Conservation (phyloP, 1,284 basidiomycete species). For the Peniophora sp. region DNA sequence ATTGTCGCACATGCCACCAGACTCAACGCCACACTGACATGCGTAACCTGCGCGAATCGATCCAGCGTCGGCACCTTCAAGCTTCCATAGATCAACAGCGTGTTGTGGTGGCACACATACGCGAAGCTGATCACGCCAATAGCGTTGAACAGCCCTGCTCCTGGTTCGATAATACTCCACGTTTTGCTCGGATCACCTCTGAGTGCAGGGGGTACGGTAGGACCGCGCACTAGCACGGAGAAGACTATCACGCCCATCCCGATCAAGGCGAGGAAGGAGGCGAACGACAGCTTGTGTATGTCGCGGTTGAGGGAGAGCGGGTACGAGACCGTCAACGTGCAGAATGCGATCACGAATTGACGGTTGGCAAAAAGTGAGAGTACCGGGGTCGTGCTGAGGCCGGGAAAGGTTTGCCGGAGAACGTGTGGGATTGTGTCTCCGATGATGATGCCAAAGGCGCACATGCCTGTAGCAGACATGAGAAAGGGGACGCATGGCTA, state of each 20-base stretch:
- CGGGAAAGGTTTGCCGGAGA: slow-evolving; percentile 80
- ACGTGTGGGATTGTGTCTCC: slow-evolving; percentile 96
- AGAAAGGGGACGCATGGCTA: background rate
- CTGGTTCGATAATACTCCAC: slow-evolving; percentile 63
- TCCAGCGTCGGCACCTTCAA: slow-evolving; percentile 90
- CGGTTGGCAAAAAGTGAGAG: slow-evolving; percentile 78
- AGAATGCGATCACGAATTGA: slow-evolving; percentile 80
- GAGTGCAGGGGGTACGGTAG: slow-evolving; percentile 70
- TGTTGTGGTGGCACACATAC: slow-evolving; percentile 92
- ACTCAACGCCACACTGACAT: slow-evolving; percentile 80
- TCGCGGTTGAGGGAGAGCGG: slow-evolving; percentile 94
- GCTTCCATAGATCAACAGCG: slow-evolving; percentile 90
- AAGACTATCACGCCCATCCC: slow-evolving; percentile 94
- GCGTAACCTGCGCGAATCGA: slow-evolving; percentile 90
- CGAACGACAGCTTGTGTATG: slow-evolving; percentile 94
- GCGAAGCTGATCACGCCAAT: slow-evolving; percentile 96
- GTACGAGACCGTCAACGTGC: slow-evolving; percentile 85
- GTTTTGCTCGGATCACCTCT: slow-evolving; percentile 70
- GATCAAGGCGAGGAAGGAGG: slow-evolving; percentile 81
- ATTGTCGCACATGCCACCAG: slow-evolving; percentile 78
- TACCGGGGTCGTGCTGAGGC: slow-evolving; percentile 60
- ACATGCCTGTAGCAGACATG: slow-evolving; percentile 61
- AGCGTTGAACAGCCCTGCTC: slow-evolving; percentile 71
- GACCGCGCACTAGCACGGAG: slow-evolving; percentile 83
- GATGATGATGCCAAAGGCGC: slow-evolving; percentile 92